Evolutionary conservation across 1,284 basidiomycete species (phyloP).

Genomic region (Pseudomicrostroma phylloplanum): DNA sequence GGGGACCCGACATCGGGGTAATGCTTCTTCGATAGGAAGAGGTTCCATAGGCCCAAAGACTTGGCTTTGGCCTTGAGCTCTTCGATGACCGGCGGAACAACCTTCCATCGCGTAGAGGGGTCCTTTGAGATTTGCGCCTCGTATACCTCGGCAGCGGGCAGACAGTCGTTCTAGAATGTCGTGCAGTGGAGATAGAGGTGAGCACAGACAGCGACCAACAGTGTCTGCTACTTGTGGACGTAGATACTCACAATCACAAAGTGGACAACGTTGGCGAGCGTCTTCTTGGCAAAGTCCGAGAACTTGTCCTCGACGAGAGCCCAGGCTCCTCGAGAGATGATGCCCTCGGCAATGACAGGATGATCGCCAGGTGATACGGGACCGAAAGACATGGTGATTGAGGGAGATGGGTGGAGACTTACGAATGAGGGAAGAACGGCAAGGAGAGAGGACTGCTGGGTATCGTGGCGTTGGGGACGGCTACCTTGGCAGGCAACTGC

Average conservation of each 20-base stretch:
- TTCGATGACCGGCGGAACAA: slow-evolving; percentile 71
- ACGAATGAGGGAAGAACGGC: neutral
- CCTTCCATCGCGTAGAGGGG: slow-evolving; percentile 72
- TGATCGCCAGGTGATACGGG: slow-evolving; percentile 5
- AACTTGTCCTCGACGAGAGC: slow-evolving; percentile 54
- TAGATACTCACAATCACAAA: slow-evolving; percentile 68
- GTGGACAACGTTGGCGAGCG: slow-evolving; percentile 70
- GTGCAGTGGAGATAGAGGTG: neutral
- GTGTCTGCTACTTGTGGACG: neutral
- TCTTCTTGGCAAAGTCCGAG: slow-evolving; percentile 78
- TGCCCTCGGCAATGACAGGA: slow-evolving; percentile 10
- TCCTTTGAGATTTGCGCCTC: slow-evolving; percentile 76
- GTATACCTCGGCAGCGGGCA: slow-evolving; percentile 71
- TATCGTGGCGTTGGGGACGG: too few relatives aligned
- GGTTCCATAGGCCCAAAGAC: slow-evolving; percentile 85
- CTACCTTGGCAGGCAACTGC: too few relatives aligned
- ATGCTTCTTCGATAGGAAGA: slow-evolving; percentile 88
- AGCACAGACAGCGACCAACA: neutral
- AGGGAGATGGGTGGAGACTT: neutral
- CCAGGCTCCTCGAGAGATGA: slow-evolving; percentile 47
- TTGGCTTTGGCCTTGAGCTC: slow-evolving; percentile 83
- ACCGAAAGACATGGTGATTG: neutral
- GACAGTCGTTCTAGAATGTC: slow-evolving; percentile 68
- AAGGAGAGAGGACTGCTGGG: neutral
- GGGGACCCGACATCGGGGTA: slow-evolving; percentile 75